Percentiles rank a stretch among this genome's conserved stretches.
These are phyloP conservation scores for Persicaria maculosa DNA, from an alignment of 148 eudicot genomes.

Conservation along the genomic window DNA sequence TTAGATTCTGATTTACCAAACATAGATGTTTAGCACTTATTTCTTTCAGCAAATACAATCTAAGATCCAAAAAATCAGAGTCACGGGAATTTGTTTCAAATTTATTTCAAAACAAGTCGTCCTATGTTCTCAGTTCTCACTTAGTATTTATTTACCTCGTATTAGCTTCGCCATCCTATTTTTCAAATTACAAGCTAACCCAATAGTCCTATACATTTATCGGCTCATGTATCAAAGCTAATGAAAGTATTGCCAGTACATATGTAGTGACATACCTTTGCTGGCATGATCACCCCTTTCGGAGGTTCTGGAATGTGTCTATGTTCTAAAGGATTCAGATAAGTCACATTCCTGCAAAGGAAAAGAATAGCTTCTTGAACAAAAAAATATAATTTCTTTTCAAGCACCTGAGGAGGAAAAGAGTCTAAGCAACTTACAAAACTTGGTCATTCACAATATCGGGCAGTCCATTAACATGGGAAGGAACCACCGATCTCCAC, in stretches of 20 bases:
- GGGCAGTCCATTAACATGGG: conserved; percentile 57
- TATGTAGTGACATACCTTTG: conserved; percentile 43
- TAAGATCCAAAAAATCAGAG: background rate
- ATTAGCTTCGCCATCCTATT: background rate
- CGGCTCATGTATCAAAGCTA: background rate
- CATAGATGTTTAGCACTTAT: background rate
- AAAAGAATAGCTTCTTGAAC: conserved; percentile 2
- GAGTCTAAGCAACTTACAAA: conserved; percentile 44
- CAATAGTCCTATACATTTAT: background rate
- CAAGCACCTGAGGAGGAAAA: background rate
- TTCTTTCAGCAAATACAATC: background rate
- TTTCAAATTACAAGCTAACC: background rate
- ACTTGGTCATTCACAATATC: conserved; percentile 53
- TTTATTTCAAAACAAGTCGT: background rate
- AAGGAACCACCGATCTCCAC: conserved; percentile 45
- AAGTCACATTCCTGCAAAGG: conserved; percentile 68
- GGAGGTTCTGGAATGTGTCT: conserved; percentile 72
- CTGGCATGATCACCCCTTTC: conserved; percentile 58
- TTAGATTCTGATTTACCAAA: background rate
- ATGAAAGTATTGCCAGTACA: background rate
- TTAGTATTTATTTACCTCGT: background rate
- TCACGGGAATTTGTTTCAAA: background rate
- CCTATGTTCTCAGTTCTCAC: background rate
- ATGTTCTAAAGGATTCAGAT: conserved; percentile 63
- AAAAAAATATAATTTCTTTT: background rate